A percentile compares a stretch with the other conserved stretches of the same genome.
Evolutionary conservation across 345 rosid species (phyloP).

Genomic region (Melastoma malabathricum): DNA sequence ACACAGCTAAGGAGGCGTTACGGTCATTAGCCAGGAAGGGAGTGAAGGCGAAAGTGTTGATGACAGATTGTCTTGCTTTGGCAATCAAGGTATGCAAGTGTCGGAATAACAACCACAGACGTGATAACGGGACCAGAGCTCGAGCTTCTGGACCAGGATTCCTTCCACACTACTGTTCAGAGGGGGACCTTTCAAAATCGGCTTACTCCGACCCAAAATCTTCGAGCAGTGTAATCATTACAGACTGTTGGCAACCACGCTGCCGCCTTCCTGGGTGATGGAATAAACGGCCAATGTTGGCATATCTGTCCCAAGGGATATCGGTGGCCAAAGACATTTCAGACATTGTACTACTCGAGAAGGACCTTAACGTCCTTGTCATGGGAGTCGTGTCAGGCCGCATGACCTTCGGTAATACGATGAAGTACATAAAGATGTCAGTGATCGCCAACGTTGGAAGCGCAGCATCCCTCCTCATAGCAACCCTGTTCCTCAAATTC

Average conservation of each 20-base stretch:
- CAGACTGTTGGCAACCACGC: slow-evolving; percentile 41
- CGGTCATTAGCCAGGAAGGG: slow-evolving; percentile 64
- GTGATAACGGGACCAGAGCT: slow-evolving; percentile 66
- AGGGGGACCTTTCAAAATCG: slow-evolving; percentile 50
- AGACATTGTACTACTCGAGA: slow-evolving; percentile 58
- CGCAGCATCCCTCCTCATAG: slow-evolving; percentile 38
- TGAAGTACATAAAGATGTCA: slow-evolving; percentile 61
- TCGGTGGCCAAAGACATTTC: slow-evolving; percentile 59
- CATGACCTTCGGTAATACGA: slow-evolving; percentile 50
- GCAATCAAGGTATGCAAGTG: slow-evolving; percentile 52
- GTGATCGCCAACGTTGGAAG: slow-evolving; percentile 56
- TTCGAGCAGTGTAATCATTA: slow-evolving; percentile 48
- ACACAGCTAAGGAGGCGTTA: slow-evolving; percentile 62
- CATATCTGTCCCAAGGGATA: slow-evolving; percentile 53
- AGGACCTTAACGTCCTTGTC: slow-evolving; percentile 55
- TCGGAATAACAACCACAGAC: slow-evolving; percentile 49
- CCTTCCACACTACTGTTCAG: slow-evolving; percentile 47
- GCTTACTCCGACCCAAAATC: slow-evolving; percentile 57
- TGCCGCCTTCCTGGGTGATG: slow-evolving; percentile 59
- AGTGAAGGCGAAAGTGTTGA: slow-evolving; percentile 59
- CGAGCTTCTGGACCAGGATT: slow-evolving; percentile 41
- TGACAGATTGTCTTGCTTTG: slow-evolving; percentile 49
- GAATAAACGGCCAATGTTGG: slow-evolving; percentile 53
- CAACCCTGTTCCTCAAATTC: slow-evolving; percentile 33
- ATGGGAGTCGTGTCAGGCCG: slow-evolving; percentile 61